Conservation (phyloP, 805 yeast species). For the Ogataea salicorniae region DNA sequence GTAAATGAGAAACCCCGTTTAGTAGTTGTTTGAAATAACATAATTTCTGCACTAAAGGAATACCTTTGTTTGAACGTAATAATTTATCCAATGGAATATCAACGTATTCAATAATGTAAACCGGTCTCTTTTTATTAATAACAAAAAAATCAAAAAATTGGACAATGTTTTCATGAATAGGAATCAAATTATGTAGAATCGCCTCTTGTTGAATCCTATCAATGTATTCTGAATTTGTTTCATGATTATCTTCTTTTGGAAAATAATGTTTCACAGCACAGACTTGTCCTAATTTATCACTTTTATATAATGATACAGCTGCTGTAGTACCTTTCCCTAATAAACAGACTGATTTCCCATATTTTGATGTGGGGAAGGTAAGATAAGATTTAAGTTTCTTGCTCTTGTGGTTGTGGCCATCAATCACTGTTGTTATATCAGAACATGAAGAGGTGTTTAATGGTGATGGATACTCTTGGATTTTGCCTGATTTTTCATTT, state of each 20-base stretch:
- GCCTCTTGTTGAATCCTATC: slow-evolving; percentile 36
- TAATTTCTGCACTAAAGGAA: slow-evolving; percentile 14
- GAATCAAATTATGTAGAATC: slow-evolving; percentile 20
- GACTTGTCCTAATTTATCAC: background rate
- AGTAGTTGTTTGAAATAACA: slow-evolving; percentile 40
- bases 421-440: too few relatives aligned
- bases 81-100: slow-evolving; percentile 25
- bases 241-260: slow-evolving; percentile 38
- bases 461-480: too few relatives aligned
- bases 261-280: slow-evolving; percentile 45
- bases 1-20: slow-evolving; percentile 36
- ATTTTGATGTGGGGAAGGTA: slow-evolving; percentile 5
- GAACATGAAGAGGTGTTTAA: too few relatives aligned
- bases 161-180: slow-evolving; percentile 34
- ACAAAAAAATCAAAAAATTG: slow-evolving; percentile 29
- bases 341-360: slow-evolving; percentile 9
- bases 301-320: slow-evolving; percentile 9
- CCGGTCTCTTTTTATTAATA: slow-evolving; percentile 17
- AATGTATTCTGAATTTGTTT: slow-evolving; percentile 35
- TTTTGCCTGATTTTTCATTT: too few relatives aligned
- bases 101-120: slow-evolving; percentile 31
- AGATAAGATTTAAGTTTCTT: background rate
- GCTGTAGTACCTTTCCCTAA: slow-evolving; percentile 18
- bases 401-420: too few relatives aligned
- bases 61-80: background rate